Evolutionary conservation across 768 basidiomycete species (phyloP).

Genomic region (Dacryopinax primogenitus): DNA sequence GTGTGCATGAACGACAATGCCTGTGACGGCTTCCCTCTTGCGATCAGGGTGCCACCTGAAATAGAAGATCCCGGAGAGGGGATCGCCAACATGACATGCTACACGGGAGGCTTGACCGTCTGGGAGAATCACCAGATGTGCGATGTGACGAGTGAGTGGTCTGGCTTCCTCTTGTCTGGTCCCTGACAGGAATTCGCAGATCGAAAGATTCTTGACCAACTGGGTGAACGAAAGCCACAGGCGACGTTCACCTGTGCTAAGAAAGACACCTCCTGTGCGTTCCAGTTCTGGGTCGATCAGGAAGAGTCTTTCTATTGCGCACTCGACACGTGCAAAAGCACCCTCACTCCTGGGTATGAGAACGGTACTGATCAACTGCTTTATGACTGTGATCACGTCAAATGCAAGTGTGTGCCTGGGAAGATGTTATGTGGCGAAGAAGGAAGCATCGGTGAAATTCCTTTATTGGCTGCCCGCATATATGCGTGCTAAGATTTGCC

Average conservation of each 20-base stretch:
- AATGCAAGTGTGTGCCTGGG: conserved; percentile 86
- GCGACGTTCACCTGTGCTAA: conserved; percentile 89
- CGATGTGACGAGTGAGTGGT: conserved; percentile 79
- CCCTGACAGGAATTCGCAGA: conserved; percentile 36
- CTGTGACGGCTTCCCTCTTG: conserved; percentile 67
- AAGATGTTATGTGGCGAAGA: conserved; percentile 92
- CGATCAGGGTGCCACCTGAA: conserved; percentile 23
- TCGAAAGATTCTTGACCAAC: conserved; percentile 85
- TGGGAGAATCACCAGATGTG: conserved; percentile 96
- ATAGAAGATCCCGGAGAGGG: conserved; percentile 28
- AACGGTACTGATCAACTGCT: conserved; percentile 45
- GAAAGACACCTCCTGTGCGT: conserved; percentile 53
- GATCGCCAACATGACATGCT: conserved; percentile 72
- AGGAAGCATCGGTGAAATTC: conserved; percentile 72
- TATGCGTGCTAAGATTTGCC: neutral
- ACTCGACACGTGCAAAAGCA: conserved; percentile 53
- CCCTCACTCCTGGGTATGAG: conserved; percentile 39
- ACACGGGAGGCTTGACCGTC: conserved; percentile 85
- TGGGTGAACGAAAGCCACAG: conserved; percentile 83
- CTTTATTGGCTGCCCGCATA: neutral
- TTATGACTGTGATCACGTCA: conserved; percentile 71
- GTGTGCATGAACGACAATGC: conserved; percentile 77
- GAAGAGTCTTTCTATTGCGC: conserved; percentile 94
- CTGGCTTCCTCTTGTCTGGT: neutral
- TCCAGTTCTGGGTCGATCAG: conserved; percentile 96